Conservation (phyloP, 257 asterid genomes). For the Solanum sejunctum region DNA sequence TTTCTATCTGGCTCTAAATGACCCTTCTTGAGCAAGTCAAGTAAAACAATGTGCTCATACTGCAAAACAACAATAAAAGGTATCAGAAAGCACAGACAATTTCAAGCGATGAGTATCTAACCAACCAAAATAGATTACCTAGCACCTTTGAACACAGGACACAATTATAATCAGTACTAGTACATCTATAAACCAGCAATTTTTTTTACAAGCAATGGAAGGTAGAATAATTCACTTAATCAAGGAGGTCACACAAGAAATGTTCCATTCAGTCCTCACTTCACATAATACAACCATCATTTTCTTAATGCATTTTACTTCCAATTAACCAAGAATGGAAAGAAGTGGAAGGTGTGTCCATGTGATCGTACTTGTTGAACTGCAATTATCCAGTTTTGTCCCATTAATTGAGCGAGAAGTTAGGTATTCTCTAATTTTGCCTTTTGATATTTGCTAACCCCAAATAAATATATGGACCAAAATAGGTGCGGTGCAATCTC, state of each 20-base stretch:
- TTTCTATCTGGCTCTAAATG: conserved; percentile 71
- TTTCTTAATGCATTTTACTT: not conserved
- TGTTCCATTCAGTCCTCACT: not conserved
- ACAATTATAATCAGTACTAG: not conserved
- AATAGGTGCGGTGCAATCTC: not conserved
- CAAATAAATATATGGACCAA: not conserved
- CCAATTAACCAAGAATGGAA: not conserved
- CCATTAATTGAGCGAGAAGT: not conserved
- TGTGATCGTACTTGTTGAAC: not conserved
- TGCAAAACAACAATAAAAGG: conserved; percentile 3
- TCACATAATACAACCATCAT: not conserved
- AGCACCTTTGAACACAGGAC: not conserved
- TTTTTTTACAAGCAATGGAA: not conserved
- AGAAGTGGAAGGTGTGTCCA: not conserved
- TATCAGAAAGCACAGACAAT: not conserved
- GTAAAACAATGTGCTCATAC: conserved; percentile 67
- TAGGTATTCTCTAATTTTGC: not conserved
- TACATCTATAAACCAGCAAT: not conserved
- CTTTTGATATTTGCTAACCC: not conserved
- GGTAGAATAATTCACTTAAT: not conserved
- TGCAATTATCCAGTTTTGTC: not conserved
- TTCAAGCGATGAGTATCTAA: not conserved
- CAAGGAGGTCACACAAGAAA: not conserved
- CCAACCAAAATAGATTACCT: not conserved
- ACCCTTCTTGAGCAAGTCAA: conserved; percentile 78